Conservation (phyloP, 306 rosid species). For the Senna tora region DNA sequence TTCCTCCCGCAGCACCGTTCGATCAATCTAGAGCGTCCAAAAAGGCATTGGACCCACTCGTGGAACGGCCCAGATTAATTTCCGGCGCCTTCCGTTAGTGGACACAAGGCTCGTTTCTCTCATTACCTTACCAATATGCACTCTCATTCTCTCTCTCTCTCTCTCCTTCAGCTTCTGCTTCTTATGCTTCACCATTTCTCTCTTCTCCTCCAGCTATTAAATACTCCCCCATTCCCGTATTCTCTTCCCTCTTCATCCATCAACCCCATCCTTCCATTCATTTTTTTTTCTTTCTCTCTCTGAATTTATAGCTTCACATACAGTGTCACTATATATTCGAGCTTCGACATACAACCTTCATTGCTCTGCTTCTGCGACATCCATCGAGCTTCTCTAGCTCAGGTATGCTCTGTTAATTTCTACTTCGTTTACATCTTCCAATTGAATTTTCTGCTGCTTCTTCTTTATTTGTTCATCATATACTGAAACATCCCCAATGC, state of each 20-base stretch:
- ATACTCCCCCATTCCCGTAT: conserved; percentile 1
- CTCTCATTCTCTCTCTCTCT: conserved; percentile 23
- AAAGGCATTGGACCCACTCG: not conserved
- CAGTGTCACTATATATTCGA: not conserved
- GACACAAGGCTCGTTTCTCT: conserved; percentile 15
- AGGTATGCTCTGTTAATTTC: conserved; percentile 12
- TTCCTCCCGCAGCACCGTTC: not conserved
- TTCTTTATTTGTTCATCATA: not conserved
- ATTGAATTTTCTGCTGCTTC: not conserved
- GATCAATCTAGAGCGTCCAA: conserved; percentile 25
- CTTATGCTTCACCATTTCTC: not conserved
- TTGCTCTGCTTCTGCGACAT: conserved; percentile 24
- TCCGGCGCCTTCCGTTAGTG: not conserved
- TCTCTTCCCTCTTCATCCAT: conserved; percentile 3
- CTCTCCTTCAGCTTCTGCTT: not conserved
- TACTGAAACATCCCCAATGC: not conserved
- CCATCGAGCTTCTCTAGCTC: not conserved
- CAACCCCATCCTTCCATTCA: conserved; percentile 20
- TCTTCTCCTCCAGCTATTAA: conserved; percentile 30
- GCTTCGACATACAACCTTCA: conserved; percentile 5
- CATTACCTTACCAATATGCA: no score
- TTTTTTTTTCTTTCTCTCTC: not conserved
- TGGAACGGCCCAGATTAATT: conserved; percentile 22
- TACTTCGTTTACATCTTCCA: not conserved
- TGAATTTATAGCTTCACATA: conserved; percentile 11